Base-by-base conservation (phyloP, 2,329 filamentous ascomycete genomes). In the Scedosporium dehoogii region DNA sequence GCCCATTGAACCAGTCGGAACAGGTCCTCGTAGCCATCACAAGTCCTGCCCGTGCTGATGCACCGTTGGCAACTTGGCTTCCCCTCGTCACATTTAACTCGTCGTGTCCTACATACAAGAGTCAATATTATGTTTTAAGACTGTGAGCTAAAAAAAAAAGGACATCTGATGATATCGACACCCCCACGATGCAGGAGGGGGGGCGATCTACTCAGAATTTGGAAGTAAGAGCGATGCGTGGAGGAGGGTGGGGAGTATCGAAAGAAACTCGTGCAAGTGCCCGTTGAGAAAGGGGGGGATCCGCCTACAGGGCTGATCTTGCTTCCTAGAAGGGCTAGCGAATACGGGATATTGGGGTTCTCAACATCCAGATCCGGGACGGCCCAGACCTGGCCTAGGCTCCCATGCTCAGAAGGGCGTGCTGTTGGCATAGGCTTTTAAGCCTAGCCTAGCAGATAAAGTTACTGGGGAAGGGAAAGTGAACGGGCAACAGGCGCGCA, bases 1-100 rank as follows among this genome's bases (percentile, higher is more conserved):
- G 59, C 6, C 59, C 59, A 61, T 38, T 61, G 59, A 5, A 61
- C 59, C 16, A 61, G 29, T 12, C 59, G 59, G 56, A 78, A 77
- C 4, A 71, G 69, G 46, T 74, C 76, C 64, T 74, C 71, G 63
- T 78, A 78, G 62, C 75, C 76, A 58, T 78, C 76, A 55, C 76
- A 78, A 55, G 69, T 73, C 29, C 75, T 75, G 29, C 75, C 75
- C 42, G 75, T 77, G 60, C 65, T 67, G 68, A 74, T 67, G 63
- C 73, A 73, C 62, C 70, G 75, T 53, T 70, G 65, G 64, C 74
- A 75, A 25, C 59, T 70, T 4, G 73, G 74, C 61, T 72, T 75
- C 5, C 64, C 63, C 65, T 75, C 73, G 58, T 75, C 74, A 60
- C 74, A 75, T 68, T 75, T 75, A 48, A 75, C 63, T 63, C 70